Percentiles rank a stretch among this genome's conserved stretches.
phyloP scores from a whole-genome alignment of 257 asterid genomes.

The Salvia rosmarinus region DNA sequence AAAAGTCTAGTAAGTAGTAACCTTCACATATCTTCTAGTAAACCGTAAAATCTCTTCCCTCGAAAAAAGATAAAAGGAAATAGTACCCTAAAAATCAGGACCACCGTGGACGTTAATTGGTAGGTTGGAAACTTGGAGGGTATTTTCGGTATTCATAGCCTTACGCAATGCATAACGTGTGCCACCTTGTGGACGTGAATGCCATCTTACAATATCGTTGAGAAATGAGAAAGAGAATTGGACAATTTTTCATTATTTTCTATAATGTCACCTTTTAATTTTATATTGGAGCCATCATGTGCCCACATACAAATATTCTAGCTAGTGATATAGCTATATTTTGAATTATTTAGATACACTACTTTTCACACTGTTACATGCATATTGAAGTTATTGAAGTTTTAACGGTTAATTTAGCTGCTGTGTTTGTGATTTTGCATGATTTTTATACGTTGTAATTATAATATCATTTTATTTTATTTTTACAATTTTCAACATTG shows the following conservation, averaged over 20 bases:
- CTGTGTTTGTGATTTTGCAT: no score
- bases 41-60: neutral
- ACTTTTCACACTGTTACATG: neutral
- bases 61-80: no score
- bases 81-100: neutral
- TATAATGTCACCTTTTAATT: neutral
- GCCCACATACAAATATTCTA: neutral
- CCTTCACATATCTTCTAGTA: neutral
- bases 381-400: neutral
- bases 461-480: no score
- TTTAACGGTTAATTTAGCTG: no score
- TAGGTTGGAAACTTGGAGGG: no score
- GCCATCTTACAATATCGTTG: slow-evolving; percentile 36
- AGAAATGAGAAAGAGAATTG: neutral
- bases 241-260: neutral
- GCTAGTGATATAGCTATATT: neutral
- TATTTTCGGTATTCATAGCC: slow-evolving; percentile 7
- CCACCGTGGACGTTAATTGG: neutral
- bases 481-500: no score
- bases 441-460: no score
- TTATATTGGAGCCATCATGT: neutral
- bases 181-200: slow-evolving; percentile 47
- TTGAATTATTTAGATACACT: neutral
- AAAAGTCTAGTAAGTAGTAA: no score
- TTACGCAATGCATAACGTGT: slow-evolving; percentile 36